Percentiles rank a stretch among this genome's conserved stretches.
Evolutionary conservation across 176 grass and related monocot species (phyloP).

Genomic region (Aegilops sharonensis): DNA sequence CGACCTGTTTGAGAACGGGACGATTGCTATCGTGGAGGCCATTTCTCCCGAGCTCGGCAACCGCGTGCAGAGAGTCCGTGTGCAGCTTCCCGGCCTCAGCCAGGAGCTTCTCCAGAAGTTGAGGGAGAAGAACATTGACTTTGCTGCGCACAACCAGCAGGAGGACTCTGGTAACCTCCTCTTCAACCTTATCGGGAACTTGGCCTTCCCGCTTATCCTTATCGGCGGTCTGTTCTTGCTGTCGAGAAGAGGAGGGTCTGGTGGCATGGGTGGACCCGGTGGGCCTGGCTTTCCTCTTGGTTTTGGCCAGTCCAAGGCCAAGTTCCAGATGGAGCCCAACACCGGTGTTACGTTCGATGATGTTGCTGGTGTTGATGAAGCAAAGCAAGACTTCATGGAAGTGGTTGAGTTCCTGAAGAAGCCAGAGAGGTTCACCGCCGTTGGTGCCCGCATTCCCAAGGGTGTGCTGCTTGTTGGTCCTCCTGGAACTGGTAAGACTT

Average conservation of each 20-base stretch:
- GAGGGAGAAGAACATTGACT: conserved; percentile 96
- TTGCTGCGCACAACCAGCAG: conserved; percentile 87
- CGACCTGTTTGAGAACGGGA: conserved; percentile 92
- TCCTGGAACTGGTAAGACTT: conserved; percentile 94
- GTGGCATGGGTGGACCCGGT: conserved; percentile 85
- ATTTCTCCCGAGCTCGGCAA: conserved; percentile 94
- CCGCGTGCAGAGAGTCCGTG: conserved; percentile 83
- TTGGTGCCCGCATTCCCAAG: conserved; percentile 95
- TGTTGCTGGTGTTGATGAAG: conserved; percentile 91
- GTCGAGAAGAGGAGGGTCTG: conserved; percentile 75
- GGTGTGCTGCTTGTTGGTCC: conserved; percentile 98
- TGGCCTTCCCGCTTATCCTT: conserved; percentile 95
- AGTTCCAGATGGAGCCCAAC: conserved; percentile 99
- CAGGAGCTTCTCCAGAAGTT: conserved; percentile 97
- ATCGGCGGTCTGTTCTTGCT: conserved; percentile 90
- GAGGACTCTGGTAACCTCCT: conserved; percentile 88
- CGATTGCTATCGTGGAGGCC: conserved; percentile 90
- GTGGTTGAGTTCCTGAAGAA: conserved; percentile 98
- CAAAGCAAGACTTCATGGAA: conserved; percentile 99
- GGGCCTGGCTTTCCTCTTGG: conserved; percentile 90
- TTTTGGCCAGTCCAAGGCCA: conserved; percentile 89
- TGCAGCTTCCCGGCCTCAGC: conserved; percentile 89
- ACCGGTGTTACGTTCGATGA: conserved; percentile 97
- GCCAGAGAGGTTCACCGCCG: conserved; percentile 95
- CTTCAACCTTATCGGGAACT: conserved; percentile 92